These are phyloP conservation scores for Suillus decipiens DNA, from an alignment of 768 basidiomycete genomes.

Conservation along the genomic window DNA sequence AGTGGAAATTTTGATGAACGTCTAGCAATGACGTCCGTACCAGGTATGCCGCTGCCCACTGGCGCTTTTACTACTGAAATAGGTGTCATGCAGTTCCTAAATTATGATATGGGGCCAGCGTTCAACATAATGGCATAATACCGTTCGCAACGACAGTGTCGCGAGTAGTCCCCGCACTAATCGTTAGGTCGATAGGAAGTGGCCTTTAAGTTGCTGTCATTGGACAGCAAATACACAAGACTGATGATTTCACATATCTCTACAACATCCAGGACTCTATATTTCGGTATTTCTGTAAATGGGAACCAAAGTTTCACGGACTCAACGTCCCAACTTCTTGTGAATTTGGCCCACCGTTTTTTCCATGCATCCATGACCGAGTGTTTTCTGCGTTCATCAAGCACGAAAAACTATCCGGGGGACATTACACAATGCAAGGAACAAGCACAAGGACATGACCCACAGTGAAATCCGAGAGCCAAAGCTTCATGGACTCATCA, in stretches of 20 bases:
- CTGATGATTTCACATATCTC: background rate
- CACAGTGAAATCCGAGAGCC: slow-evolving; percentile 37
- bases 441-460: background rate
- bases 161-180: background rate
- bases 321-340: slow-evolving; percentile 30
- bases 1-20: background rate
- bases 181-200: background rate
- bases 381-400: slow-evolving; percentile 48
- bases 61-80: background rate
- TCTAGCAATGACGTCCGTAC: background rate
- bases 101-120: background rate
- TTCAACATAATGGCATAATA: background rate
- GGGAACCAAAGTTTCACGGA: slow-evolving; percentile 15
- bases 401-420: slow-evolving; percentile 46
- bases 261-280: background rate
- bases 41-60: background rate
- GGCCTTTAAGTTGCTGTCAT: background rate
- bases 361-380: slow-evolving; percentile 45
- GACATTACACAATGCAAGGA: slow-evolving; percentile 10
- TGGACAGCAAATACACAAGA: background rate
- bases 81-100: background rate
- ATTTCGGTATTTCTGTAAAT: background rate
- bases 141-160: background rate
- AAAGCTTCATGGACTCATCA: slow-evolving; percentile 21
- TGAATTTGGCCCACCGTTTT: slow-evolving; percentile 45